Evolutionary conservation across 225 moss, liverwort and hornwort species (phyloP), one percentile per base, ranked within the genome.

Genomic region (Physcomitrellopsis africana): DNA sequence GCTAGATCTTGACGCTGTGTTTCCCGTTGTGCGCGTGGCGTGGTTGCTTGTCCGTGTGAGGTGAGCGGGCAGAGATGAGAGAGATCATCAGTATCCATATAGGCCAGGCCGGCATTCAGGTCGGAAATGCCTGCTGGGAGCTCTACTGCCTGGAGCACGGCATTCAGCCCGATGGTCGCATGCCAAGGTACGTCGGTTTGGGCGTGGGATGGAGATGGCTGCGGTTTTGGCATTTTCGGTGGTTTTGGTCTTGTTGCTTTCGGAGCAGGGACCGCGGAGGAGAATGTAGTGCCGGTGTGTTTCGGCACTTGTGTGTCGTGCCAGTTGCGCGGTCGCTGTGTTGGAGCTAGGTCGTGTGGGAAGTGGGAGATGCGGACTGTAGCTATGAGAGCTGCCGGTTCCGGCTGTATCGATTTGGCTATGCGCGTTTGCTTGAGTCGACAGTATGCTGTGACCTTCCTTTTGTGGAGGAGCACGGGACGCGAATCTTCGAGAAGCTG

Each of bases 61-160:
- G 11, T 10, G 48, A 56, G 71, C 51, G 63, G 65, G 9, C 7
- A 69, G 84, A 73, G 79, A 87, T 87, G 87, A 87, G 87, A 84
- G 87, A 87, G 79, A 87, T 87, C 79, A 87, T 87, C 81, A 87
- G 87, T 48, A 87, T 87, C 61, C 87, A 87, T 53, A 87, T 87
- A 52, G 87, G 87, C 66, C 87, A 87, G 87, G 87, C 87, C 74
- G 87, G 87, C 45, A 87, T 87, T 79, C 84, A 87, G 84, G 87
- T 84, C 73, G 84, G 87, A 0, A 87, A 87, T 71, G 87, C 87
- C 51, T 87, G 87, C 84, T 87, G 87, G 86, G 86, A 86, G 86
- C 86, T 86, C 0, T 86, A 86, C 78, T 86, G 86, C 75, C 57
- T 86, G 77, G 87, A 87, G 84, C 87, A 87, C 59, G 87, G 84